Evolutionary conservation across 2,329 filamentous ascomycete species (phyloP).

Genomic region (Drechslerella dactyloides): DNA sequence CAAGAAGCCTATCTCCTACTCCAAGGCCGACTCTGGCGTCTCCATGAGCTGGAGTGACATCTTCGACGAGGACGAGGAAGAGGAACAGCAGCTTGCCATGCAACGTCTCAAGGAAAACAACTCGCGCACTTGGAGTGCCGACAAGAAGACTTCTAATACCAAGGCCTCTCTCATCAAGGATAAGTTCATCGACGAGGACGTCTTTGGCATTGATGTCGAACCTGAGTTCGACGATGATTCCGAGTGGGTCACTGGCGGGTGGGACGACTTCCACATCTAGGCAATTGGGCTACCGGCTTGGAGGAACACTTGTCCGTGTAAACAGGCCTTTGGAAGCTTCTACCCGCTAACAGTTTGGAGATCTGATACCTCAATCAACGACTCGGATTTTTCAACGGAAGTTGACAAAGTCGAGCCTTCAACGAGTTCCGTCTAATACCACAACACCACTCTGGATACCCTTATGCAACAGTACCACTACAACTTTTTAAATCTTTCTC

Average conservation of each 20-base stretch:
- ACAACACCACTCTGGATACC: constrained; percentile 44
- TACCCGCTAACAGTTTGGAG: background rate
- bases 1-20: constrained; percentile 50
- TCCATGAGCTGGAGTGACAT: constrained; percentile 99
- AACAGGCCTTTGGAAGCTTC: constrained; percentile 66
- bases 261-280: constrained; percentile 61
- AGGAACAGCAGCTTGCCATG: constrained; percentile 67
- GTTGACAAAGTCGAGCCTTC: constrained; percentile 30
- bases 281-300: constrained; percentile 47
- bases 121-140: constrained; percentile 75
- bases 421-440: constrained; percentile 36
- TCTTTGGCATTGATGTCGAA: constrained; percentile 59
- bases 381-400: constrained; percentile 10
- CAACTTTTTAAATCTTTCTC: constrained; percentile 23
- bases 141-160: constrained; percentile 56
- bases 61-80: constrained; percentile 92
- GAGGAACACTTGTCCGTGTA: constrained; percentile 52
- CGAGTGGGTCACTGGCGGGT: constrained; percentile 95
- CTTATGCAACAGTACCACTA: too few relatives aligned
- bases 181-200: constrained; percentile 61
- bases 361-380: constrained; percentile 26
- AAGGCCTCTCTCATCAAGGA: constrained; percentile 63
- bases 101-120: constrained; percentile 67
- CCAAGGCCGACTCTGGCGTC: constrained; percentile 62
- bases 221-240: constrained; percentile 61